phyloP scores from a whole-genome alignment of 495 filamentous ascomycete genomes.

The Parachaetomium inaequale region DNA sequence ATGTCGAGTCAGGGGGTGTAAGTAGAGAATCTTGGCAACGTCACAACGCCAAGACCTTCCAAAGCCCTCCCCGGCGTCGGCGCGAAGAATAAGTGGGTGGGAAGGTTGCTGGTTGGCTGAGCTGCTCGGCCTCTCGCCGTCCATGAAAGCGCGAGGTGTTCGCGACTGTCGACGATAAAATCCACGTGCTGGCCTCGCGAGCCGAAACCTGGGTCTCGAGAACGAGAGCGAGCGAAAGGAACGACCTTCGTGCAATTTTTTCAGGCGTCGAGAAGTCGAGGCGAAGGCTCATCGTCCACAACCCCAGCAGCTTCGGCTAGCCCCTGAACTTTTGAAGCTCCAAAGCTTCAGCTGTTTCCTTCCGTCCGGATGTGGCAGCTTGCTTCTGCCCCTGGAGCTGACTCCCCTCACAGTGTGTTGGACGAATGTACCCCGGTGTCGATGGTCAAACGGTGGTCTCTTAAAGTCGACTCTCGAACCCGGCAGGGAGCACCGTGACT shows the following conservation, averaged over 20 bases:
- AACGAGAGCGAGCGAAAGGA: background rate
- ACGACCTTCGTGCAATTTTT: background rate
- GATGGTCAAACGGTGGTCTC: too few relatives aligned
- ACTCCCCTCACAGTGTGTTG: too few relatives aligned
- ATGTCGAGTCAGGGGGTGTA: slow-evolving; percentile 3
- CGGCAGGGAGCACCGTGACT: too few relatives aligned
- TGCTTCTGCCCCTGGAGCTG: too few relatives aligned
- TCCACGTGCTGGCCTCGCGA: slow-evolving; percentile 8
- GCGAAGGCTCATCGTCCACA: too few relatives aligned
- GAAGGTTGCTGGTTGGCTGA: slow-evolving; percentile 10
- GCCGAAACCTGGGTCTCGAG: background rate
- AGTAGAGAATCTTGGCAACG: slow-evolving; percentile 1
- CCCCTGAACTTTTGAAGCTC: too few relatives aligned
- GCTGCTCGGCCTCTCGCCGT: slow-evolving; percentile 17
- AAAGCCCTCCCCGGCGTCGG: slow-evolving; percentile 3
- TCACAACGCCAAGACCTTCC: slow-evolving; percentile 7
- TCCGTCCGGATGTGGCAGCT: too few relatives aligned
- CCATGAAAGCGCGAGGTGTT: slow-evolving; percentile 17
- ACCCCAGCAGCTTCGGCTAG: too few relatives aligned
- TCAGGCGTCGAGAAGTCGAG: too few relatives aligned
- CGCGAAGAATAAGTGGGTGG: slow-evolving; percentile 8
- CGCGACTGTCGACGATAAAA: background rate
- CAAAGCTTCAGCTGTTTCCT: too few relatives aligned
- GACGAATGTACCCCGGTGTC: too few relatives aligned
- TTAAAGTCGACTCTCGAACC: too few relatives aligned